phyloP scores from a whole-genome alignment of 2,329 filamentous ascomycete species.

The Corinectria fuckeliana region DNA sequence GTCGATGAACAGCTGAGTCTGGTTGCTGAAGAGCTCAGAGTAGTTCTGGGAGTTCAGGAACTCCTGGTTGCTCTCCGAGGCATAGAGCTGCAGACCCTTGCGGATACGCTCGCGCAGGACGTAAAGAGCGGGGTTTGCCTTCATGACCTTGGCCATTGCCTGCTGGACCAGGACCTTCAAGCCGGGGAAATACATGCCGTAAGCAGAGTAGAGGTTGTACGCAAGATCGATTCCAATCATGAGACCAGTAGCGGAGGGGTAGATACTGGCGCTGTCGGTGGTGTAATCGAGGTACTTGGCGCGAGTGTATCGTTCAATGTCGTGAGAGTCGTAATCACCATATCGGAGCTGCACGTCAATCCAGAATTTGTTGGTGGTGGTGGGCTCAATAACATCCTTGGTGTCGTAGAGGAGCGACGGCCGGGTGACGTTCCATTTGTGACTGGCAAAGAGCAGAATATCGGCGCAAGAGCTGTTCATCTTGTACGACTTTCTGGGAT shows the following conservation, averaged over 20 bases:
- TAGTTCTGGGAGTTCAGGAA: slow-evolving; percentile 99
- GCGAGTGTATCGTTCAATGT: slow-evolving; percentile 96
- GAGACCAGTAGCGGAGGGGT: slow-evolving; percentile 92
- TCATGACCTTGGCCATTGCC: slow-evolving; percentile 99
- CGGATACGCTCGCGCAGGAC: slow-evolving; percentile 96
- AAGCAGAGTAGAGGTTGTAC: slow-evolving; percentile 98
- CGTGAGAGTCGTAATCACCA: slow-evolving; percentile 98
- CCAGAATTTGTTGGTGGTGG: slow-evolving; percentile 99
- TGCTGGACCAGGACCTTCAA: slow-evolving; percentile 95
- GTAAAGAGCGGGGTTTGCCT: slow-evolving; percentile 95
- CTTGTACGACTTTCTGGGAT: slow-evolving; percentile 99
- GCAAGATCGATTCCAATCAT: slow-evolving; percentile 98
- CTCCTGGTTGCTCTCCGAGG: slow-evolving; percentile 98
- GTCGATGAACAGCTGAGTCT: slow-evolving; percentile 98
- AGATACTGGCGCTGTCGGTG: slow-evolving; percentile 98
- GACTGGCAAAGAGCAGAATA: slow-evolving; percentile 93
- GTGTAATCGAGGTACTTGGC: slow-evolving; percentile 99
- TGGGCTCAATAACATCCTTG: slow-evolving; percentile 92
- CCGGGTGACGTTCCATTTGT: slow-evolving; percentile 98
- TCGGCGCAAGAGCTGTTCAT: slow-evolving; percentile 99
- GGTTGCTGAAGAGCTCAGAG: slow-evolving; percentile 98
- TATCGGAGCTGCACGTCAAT: slow-evolving; percentile 95
- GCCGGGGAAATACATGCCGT: slow-evolving; percentile 98
- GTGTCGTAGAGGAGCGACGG: slow-evolving; percentile 95
- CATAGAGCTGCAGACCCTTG: slow-evolving; percentile 97